phyloP scores from a whole-genome alignment of 2,329 filamentous ascomycete species.

The Mycosphaerella arachidis region DNA sequence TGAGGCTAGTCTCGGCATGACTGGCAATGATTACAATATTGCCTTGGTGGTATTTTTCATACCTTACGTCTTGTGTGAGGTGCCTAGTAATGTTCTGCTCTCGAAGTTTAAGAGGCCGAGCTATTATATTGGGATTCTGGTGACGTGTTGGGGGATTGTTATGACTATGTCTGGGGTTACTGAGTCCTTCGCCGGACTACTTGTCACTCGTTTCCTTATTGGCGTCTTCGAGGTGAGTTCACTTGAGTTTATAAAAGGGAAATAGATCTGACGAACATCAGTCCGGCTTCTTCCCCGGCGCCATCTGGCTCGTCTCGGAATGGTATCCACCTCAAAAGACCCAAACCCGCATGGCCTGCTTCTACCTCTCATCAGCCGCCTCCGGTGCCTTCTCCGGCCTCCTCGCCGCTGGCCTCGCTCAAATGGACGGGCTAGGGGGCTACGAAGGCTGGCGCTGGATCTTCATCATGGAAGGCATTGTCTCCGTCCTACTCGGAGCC shows the following conservation, averaged over 20 bases:
- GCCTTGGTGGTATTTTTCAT: constrained; percentile 53
- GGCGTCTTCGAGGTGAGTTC: constrained; percentile 56
- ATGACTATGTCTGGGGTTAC: constrained; percentile 50
- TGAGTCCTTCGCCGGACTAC: constrained; percentile 68
- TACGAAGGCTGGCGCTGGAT: constrained; percentile 44
- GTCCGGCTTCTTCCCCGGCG: constrained; percentile 56
- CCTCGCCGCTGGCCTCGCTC: constrained; percentile 24
- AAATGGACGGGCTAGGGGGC: constrained; percentile 37
- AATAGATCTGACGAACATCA: not conserved
- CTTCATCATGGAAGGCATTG: constrained; percentile 50
- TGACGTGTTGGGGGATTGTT: constrained; percentile 20
- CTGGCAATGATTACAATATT: constrained; percentile 45
- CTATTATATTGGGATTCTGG: constrained; percentile 25
- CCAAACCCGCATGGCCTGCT: constrained; percentile 20
- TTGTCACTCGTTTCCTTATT: constrained; percentile 77
- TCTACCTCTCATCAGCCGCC: constrained; percentile 19
- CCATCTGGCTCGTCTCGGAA: constrained; percentile 21
- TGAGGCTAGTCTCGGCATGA: constrained; percentile 42
- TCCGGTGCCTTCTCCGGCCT: constrained; percentile 25
- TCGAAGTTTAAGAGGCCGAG: constrained; percentile 35
- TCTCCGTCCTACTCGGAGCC: constrained; percentile 50
- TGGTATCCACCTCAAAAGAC: constrained; percentile 23
- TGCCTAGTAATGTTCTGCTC: constrained; percentile 21
- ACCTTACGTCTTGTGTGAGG: constrained; percentile 36
- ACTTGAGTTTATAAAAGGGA: not conserved